A percentile compares a stretch with the other conserved stretches of the same genome.
Evolutionary conservation across 2,329 filamentous ascomycete genomes (phyloP).

Genomic region (Hymenoscyphus repandus): DNA sequence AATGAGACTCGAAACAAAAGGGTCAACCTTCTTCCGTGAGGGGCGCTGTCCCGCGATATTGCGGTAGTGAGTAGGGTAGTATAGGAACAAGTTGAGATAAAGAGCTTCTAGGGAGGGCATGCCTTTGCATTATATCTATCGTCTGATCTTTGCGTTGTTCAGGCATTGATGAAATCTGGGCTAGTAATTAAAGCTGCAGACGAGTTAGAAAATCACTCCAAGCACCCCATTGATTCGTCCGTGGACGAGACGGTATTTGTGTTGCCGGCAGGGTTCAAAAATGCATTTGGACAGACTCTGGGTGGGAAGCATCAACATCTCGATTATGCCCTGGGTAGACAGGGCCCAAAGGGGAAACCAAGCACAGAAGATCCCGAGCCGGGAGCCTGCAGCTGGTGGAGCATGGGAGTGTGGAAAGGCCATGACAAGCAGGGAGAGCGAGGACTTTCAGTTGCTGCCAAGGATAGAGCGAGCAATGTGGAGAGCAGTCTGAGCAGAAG

Average conservation of each 20-base stretch:
- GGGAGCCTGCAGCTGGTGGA: slow-evolving; percentile 10
- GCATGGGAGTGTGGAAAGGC: not conserved
- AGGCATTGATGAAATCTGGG: slow-evolving; percentile 27
- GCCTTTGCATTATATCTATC: slow-evolving; percentile 31
- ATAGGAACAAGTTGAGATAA: slow-evolving; percentile 18
- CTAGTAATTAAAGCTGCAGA: slow-evolving; percentile 28
- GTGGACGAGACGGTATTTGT: slow-evolving; percentile 44
- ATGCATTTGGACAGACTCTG: slow-evolving; percentile 23
- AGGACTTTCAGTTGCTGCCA: not conserved
- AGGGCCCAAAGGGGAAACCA: slow-evolving; percentile 19
- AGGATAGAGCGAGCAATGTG: not conserved
- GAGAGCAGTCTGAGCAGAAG: not conserved
- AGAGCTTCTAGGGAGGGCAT: slow-evolving; percentile 21
- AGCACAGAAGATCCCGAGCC: slow-evolving; percentile 22
- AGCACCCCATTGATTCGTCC: slow-evolving; percentile 44
- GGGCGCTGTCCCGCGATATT: slow-evolving; percentile 22
- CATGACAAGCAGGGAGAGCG: slow-evolving; percentile 5
- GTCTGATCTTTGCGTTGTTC: slow-evolving; percentile 27
- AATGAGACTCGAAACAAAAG: slow-evolving; percentile 26
- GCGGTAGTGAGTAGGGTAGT: slow-evolving; percentile 17
- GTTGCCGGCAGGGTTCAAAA: slow-evolving; percentile 20
- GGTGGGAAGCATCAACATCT: slow-evolving; percentile 16
- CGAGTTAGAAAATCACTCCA: slow-evolving; percentile 39
- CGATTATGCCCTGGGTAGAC: slow-evolving; percentile 21
- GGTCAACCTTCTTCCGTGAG: slow-evolving; percentile 26